Conservation (phyloP, 1,139 yeast species). For the Suhomyces kunorum region DNA sequence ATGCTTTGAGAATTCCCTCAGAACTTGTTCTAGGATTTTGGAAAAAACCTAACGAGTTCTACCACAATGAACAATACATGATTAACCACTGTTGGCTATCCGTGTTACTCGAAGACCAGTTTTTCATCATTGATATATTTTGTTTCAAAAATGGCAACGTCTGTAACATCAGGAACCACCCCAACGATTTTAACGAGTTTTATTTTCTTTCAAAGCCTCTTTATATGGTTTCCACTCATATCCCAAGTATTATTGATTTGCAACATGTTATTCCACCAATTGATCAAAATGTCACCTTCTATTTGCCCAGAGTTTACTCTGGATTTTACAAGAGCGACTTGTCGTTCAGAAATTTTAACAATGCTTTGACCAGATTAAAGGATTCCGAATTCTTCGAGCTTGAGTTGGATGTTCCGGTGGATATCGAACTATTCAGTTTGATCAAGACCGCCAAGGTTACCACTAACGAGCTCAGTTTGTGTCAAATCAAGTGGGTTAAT, state of each 20-base stretch:
- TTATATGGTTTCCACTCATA: constrained; percentile 77
- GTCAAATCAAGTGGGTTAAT: constrained; percentile 75
- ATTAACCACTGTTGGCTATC: constrained; percentile 91
- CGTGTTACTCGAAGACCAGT: constrained; percentile 69
- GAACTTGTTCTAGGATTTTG: constrained; percentile 82
- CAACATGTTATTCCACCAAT: constrained; percentile 88
- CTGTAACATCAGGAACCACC: constrained; percentile 35
- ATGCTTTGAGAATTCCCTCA: constrained; percentile 67
- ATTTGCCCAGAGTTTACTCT: constrained; percentile 83
- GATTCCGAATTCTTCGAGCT: constrained; percentile 81
- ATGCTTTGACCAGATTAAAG: constrained; percentile 69
- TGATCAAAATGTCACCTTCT: constrained; percentile 73
- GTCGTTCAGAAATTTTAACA: constrained; percentile 66
- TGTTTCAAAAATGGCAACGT: constrained; percentile 39
- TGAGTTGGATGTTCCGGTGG: constrained; percentile 68
- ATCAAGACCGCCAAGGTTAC: constrained; percentile 55
- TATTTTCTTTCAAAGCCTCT: constrained; percentile 81
- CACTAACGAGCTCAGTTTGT: constrained; percentile 58
- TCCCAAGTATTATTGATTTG: constrained; percentile 73
- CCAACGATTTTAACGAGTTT: constrained; percentile 46
- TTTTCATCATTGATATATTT: constrained; percentile 68
- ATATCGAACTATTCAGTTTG: constrained; percentile 61
- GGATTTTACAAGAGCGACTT: constrained; percentile 66
- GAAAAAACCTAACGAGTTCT: constrained; percentile 69
- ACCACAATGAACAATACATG: constrained; percentile 54